Evolutionary conservation across 768 basidiomycete genomes (phyloP).

Genomic region (Pleurotus pulmonarius): DNA sequence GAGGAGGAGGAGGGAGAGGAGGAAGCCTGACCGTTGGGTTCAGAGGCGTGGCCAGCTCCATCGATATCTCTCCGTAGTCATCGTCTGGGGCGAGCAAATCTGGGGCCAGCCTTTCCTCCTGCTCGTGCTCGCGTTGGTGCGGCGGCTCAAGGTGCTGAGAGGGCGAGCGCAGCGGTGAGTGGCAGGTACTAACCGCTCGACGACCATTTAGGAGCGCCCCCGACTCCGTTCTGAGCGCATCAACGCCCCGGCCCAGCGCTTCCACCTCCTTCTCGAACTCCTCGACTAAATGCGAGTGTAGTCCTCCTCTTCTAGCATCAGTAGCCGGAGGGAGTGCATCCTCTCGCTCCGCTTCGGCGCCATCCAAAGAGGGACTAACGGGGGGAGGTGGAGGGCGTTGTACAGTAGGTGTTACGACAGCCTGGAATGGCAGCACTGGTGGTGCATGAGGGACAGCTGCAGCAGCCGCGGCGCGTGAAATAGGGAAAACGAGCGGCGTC

Average conservation of each 20-base stretch:
- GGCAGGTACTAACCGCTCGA: not conserved
- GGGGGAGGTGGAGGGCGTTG: not conserved
- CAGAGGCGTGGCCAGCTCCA: constrained; percentile 54
- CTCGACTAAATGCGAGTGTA: not conserved
- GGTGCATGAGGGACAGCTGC: too few relatives aligned
- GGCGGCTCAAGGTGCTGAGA: not conserved
- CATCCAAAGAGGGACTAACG: not conserved
- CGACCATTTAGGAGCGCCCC: not conserved
- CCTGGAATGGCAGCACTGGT: too few relatives aligned
- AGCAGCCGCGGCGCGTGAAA: not conserved
- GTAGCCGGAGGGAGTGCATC: too few relatives aligned
- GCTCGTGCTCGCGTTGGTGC: too few relatives aligned
- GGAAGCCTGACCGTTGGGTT: constrained; percentile 21
- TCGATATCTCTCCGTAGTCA: constrained; percentile 36
- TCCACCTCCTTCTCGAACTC: not conserved
- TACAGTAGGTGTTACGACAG: too few relatives aligned
- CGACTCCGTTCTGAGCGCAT: not conserved
- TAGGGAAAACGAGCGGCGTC: not conserved
- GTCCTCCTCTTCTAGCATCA: too few relatives aligned
- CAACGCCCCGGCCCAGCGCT: not conserved
- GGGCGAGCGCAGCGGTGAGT: not conserved
- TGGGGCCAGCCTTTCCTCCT: too few relatives aligned
- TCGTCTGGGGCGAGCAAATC: constrained; percentile 29
- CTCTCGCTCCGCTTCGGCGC: not conserved
- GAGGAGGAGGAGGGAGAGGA: too few relatives aligned